These are phyloP conservation scores for Hypoxylon sp. DNA, from an alignment of 2,329 filamentous ascomycete genomes.

Conservation along the genomic window DNA sequence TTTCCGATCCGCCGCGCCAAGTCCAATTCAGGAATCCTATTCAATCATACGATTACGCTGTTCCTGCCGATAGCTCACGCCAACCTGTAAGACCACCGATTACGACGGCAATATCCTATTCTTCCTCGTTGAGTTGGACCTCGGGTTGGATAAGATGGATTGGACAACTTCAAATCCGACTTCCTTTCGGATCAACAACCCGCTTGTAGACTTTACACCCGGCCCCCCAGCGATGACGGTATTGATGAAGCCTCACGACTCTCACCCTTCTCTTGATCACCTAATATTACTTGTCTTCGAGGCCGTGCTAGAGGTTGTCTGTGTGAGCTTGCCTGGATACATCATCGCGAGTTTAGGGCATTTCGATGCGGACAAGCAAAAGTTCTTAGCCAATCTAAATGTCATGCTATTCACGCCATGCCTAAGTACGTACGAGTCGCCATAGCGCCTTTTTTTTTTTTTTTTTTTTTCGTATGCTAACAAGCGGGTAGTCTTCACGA, in stretches of 20 bases:
- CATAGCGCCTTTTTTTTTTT: background rate
- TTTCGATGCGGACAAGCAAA: constrained; percentile 96
- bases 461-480: constrained; percentile 40
- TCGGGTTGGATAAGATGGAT: constrained; percentile 50
- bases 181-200: constrained; percentile 61
- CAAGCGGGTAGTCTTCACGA: constrained; percentile 83
- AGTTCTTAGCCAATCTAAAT: constrained; percentile 96
- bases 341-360: constrained; percentile 90
- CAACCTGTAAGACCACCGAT: constrained; percentile 9
- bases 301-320: constrained; percentile 73
- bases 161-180: constrained; percentile 59
- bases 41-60: constrained; percentile 16
- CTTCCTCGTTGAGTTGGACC: constrained; percentile 3
- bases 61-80: constrained; percentile 5
- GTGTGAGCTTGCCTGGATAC: constrained; percentile 94
- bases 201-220: constrained; percentile 46
- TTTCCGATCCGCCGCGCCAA: constrained; percentile 10
- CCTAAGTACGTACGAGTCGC: constrained; percentile 74
- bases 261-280: constrained; percentile 76
- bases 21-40: constrained; percentile 15
- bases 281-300: constrained; percentile 90
- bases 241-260: constrained; percentile 60
- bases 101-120: constrained; percentile 1
- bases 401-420: constrained; percentile 97
- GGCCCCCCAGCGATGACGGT: constrained; percentile 60